A percentile compares a stretch with the other conserved stretches of the same genome.
Evolutionary conservation across 208 protist species (phyloP).

Genomic region (Trypanosoma grayi): DNA sequence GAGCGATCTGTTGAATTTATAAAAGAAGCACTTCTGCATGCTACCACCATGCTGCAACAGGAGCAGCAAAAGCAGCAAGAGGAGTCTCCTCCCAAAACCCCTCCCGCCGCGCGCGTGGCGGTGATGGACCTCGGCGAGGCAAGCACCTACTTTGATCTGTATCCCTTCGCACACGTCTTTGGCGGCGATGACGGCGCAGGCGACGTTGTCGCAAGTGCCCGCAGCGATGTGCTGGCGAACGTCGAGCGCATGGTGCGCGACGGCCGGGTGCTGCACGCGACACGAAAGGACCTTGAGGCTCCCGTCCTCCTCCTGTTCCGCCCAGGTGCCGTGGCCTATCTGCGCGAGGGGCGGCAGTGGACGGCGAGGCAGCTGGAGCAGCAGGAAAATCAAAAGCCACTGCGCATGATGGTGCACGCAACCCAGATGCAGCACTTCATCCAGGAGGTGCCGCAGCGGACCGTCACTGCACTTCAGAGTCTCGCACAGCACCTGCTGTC

Average conservation of each 20-base stretch:
- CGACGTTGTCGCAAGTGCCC: background rate
- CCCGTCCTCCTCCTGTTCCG: slow-evolving; percentile 13
- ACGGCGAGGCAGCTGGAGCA: background rate
- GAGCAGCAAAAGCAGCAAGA: background rate
- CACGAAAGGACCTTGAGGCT: background rate
- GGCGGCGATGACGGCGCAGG: background rate
- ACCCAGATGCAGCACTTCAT: background rate
- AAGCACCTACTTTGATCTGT: slow-evolving; percentile 10
- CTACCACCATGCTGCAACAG: background rate
- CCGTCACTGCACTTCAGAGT: background rate
- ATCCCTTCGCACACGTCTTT: slow-evolving; percentile 13
- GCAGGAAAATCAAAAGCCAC: background rate
- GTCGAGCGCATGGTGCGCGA: slow-evolving; percentile 3
- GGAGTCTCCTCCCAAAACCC: background rate
- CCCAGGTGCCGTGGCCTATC: slow-evolving; percentile 17
- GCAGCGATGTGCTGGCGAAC: background rate
- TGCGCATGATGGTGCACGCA: background rate
- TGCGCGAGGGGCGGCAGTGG: slow-evolving; percentile 3
- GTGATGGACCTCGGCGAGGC: slow-evolving; percentile 7
- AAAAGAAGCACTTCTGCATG: background rate
- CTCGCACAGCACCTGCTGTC: background rate
- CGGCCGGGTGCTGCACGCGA: background rate
- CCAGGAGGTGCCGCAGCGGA: background rate
- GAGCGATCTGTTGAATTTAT: background rate
- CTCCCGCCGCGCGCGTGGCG: background rate